Conservation (phyloP, 768 basidiomycete genomes). For the Mycena indigotica region DNA sequence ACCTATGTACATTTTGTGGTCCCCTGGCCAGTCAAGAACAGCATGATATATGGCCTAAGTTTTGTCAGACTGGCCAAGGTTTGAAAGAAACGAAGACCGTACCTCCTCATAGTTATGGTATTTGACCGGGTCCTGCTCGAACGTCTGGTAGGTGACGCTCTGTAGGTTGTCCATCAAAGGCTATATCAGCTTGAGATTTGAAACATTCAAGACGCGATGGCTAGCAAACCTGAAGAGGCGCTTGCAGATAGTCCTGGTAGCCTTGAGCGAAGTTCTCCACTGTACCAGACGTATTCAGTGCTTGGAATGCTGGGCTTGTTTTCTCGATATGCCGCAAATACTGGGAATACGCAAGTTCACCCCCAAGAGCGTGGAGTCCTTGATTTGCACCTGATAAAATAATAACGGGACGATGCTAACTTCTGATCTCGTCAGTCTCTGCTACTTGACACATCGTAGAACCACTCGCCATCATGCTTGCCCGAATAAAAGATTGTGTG, state of each 20-base stretch:
- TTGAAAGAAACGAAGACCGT: constrained; percentile 18
- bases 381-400: constrained; percentile 73
- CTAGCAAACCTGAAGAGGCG: constrained; percentile 78
- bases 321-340: constrained; percentile 85
- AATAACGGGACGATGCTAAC: constrained; percentile 81
- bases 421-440: constrained; percentile 23
- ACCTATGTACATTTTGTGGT: constrained; percentile 61
- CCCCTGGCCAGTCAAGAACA: constrained; percentile 67
- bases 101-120: constrained; percentile 95
- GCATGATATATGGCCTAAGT: constrained; percentile 78
- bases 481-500: constrained; percentile 87
- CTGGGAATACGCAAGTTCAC: constrained; percentile 85
- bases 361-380: constrained; percentile 75
- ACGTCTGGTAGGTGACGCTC: constrained; percentile 94
- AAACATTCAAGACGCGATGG: constrained; percentile 4
- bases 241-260: constrained; percentile 94
- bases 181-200: constrained; percentile 39
- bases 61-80: constrained; percentile 8
- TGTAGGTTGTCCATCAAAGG: constrained; percentile 97
- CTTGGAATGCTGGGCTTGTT: constrained; percentile 68
- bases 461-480: constrained; percentile 78
- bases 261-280: constrained; percentile 90
- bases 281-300: constrained; percentile 65
- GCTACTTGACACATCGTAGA: constrained; percentile 7
- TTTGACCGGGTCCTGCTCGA: constrained; percentile 97